These are phyloP conservation scores for Kwoniella mangroviensis DNA, from an alignment of 768 basidiomycete species.

Conservation along the genomic window DNA sequence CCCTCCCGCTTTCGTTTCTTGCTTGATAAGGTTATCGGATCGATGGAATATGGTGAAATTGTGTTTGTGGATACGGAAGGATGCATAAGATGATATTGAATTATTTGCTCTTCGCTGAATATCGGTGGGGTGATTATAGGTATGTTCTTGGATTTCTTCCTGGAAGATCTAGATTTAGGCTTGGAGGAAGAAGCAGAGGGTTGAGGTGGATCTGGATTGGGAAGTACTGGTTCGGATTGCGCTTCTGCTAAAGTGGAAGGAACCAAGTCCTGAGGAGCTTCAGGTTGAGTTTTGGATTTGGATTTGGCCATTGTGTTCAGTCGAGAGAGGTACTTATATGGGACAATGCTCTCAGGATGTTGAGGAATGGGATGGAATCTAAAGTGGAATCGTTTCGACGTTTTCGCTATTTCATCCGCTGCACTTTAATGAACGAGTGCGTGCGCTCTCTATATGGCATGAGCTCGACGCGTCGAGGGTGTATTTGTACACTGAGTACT, in stretches of 20 bases:
- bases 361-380: not conserved
- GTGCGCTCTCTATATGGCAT: too few relatives aligned
- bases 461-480: too few relatives aligned
- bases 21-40: not conserved
- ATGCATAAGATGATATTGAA: constrained; percentile 15
- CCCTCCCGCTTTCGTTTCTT: not conserved
- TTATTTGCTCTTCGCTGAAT: constrained; percentile 24
- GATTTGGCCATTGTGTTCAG: constrained; percentile 1
- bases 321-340: not conserved
- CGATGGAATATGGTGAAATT: not conserved
- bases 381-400: too few relatives aligned
- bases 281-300: not conserved
- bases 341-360: not conserved
- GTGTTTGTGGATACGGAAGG: not conserved
- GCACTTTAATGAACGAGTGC: too few relatives aligned
- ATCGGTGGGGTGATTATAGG: not conserved
- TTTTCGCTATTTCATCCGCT: too few relatives aligned
- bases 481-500: too few relatives aligned
- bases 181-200: not conserved
- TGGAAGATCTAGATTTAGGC: not conserved
- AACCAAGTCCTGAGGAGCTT: not conserved
- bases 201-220: not conserved
- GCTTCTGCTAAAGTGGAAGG: not conserved
- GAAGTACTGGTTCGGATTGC: too few relatives aligned
- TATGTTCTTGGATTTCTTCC: not conserved